Evolutionary conservation across 768 basidiomycete genomes (phyloP).

Genomic region (Chalciporus chontae): DNA sequence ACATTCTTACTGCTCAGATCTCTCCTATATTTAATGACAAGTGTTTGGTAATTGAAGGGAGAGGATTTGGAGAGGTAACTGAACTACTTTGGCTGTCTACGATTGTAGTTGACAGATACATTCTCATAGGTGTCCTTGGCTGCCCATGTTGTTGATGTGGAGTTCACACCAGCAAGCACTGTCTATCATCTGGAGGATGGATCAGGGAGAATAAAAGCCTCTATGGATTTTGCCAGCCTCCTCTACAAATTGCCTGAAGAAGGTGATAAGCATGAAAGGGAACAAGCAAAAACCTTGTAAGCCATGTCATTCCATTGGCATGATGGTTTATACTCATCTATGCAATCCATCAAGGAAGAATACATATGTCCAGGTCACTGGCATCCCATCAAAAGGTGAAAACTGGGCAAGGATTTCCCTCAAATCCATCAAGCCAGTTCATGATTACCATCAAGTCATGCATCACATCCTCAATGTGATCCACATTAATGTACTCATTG

Average conservation of each 20-base stretch:
- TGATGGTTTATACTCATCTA: background rate
- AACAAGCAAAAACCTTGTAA: conserved; percentile 10
- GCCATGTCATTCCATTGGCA: background rate
- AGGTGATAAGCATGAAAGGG: conserved; percentile 12
- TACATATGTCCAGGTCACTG: conserved; percentile 17
- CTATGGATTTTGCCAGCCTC: background rate
- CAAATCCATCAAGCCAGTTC: conserved; percentile 10
- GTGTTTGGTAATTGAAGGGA: conserved; percentile 45
- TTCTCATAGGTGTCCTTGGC: conserved; percentile 45
- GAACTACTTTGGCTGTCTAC: too few relatives aligned
- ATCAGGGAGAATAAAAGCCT: conserved; percentile 25
- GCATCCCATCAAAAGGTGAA: background rate
- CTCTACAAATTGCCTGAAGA: background rate
- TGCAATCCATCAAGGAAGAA: conserved; percentile 13
- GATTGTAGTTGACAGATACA: background rate
- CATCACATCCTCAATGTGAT: conserved; percentile 26
- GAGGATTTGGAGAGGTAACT: conserved; percentile 34
- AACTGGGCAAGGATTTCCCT: conserved; percentile 9
- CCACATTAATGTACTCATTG: conserved; percentile 4
- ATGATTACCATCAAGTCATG: conserved; percentile 25
- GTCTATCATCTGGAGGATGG: conserved; percentile 37
- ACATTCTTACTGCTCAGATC: conserved; percentile 43
- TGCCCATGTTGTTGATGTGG: conserved; percentile 36
- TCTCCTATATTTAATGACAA: conserved; percentile 34
- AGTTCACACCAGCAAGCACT: background rate